Conservation (phyloP, 345 rosid species). For the Garcia nutans region DNA sequence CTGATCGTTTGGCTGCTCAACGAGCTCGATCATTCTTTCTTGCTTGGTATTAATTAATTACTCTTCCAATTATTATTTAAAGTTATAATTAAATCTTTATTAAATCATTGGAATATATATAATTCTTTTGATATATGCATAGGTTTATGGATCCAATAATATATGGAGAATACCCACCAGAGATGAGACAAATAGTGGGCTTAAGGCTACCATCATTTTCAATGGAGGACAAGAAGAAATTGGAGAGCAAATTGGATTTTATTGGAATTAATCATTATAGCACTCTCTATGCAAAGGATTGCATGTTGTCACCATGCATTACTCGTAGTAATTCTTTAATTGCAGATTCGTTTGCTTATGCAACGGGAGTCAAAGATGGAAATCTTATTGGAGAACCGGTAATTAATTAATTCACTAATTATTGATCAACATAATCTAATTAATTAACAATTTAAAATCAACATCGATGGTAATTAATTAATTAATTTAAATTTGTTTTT, state of each 20-base stretch:
- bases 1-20: conserved; percentile 29
- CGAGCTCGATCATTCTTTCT: conserved; percentile 28
- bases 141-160: conserved; percentile 40
- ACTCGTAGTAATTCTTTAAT: no score
- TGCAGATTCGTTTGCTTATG: background rate
- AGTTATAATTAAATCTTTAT: no score
- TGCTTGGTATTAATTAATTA: conserved; percentile 12
- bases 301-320: background rate
- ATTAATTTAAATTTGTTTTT: no score
- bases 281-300: background rate
- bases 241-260: conserved; percentile 16
- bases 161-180: conserved; percentile 33
- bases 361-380: background rate
- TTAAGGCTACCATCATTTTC: conserved; percentile 31
- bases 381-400: conserved; percentile 21
- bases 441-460: no score
- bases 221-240: conserved; percentile 21
- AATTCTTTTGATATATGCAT: background rate
- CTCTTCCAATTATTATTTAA: no score
- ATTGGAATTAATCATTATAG: background rate
- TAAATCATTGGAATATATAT: no score
- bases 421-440: background rate
- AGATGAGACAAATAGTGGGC: conserved; percentile 35
- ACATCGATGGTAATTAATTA: no score
- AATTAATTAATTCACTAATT: background rate